Percentiles rank a stretch among this genome's conserved stretches.
These are phyloP conservation scores for Lentinula edodes DNA, from an alignment of 768 basidiomycete genomes.

Conservation along the genomic window DNA sequence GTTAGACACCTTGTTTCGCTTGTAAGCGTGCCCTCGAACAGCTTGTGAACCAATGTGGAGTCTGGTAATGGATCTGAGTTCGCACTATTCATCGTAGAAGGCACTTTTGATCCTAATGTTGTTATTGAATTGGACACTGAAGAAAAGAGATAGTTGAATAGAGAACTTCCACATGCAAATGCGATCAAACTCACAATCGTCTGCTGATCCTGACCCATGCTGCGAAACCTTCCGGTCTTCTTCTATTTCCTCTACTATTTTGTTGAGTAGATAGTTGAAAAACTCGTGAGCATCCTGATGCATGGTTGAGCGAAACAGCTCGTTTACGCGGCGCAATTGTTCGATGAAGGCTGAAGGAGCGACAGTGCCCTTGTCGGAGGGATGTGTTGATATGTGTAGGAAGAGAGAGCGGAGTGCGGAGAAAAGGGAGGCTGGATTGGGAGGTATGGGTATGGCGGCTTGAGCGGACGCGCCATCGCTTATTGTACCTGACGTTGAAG, in stretches of 20 bases:
- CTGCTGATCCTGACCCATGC: constrained; percentile 33
- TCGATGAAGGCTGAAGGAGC: constrained; percentile 89
- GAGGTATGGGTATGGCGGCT: constrained; percentile 28
- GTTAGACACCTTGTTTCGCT: constrained; percentile 97
- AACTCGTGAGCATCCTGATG: constrained; percentile 99
- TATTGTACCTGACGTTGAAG: constrained; percentile 24
- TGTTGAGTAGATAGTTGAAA: constrained; percentile 89
- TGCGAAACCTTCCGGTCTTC: constrained; percentile 49
- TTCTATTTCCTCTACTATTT: constrained; percentile 89
- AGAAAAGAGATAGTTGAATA: constrained; percentile 7
- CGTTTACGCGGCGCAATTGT: constrained; percentile 90
- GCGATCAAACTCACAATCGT: constrained; percentile 52
- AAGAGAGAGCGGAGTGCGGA: constrained; percentile 94
- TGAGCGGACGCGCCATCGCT: constrained; percentile 14
- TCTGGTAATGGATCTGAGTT: constrained; percentile 44
- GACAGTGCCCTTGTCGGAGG: constrained; percentile 75
- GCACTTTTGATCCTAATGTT: constrained; percentile 44
- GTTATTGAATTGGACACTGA: constrained; percentile 58
- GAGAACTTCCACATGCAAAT: not conserved
- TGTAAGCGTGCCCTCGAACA: constrained; percentile 91
- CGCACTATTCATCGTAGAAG: constrained; percentile 35
- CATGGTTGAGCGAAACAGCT: constrained; percentile 83
- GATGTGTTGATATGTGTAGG: constrained; percentile 73
- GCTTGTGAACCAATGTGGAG: constrained; percentile 79
- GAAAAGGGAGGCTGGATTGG: constrained; percentile 72